These are phyloP conservation scores for Polysphondylium violaceum DNA, from an alignment of 78 protist species.

Conservation along the genomic window DNA sequence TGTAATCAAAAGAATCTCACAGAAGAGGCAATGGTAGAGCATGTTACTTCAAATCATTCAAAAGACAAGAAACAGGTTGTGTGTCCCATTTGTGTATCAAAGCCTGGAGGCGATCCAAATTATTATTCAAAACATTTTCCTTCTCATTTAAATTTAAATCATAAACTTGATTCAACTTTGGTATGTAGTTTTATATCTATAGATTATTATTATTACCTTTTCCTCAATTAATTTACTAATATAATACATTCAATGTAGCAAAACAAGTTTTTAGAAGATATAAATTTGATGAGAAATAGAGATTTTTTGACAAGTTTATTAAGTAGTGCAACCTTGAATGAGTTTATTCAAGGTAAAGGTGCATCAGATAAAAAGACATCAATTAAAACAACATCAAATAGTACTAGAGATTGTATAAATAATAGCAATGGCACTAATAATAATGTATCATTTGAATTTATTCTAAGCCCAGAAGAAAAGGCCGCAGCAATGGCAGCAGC, in stretches of 20 bases:
- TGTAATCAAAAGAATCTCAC: neutral
- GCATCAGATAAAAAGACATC: too few species aligned
- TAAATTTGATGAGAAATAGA: neutral
- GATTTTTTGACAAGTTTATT: neutral
- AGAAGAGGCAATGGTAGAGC: conserved; percentile 11
- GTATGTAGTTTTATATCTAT: too few species aligned
- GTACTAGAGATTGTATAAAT: too few species aligned
- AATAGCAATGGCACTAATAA: neutral
- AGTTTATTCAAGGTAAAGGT: too few species aligned
- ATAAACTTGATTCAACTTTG: too few species aligned
- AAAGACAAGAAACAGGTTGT: conserved; percentile 8
- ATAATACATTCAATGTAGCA: too few species aligned
- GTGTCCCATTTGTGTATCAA: conserved; percentile 36
- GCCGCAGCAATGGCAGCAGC: too few species aligned
- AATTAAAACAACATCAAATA: too few species aligned
- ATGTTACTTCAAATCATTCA: neutral
- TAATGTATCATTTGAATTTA: too few species aligned
- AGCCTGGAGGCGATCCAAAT: conserved; percentile 58
- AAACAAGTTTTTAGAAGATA: neutral
- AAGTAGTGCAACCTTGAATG: neutral
- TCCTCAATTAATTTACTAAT: too few species aligned
- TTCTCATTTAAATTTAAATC: conserved; percentile 21
- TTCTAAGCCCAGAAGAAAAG: too few species aligned
- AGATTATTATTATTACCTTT: too few species aligned
- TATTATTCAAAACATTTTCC: conserved; percentile 6